Evolutionary conservation across 495 filamentous ascomycete species (phyloP), one percentile per base, ranked within the genome.

Genomic region (Pseudomonodictys pantanalensis): DNA sequence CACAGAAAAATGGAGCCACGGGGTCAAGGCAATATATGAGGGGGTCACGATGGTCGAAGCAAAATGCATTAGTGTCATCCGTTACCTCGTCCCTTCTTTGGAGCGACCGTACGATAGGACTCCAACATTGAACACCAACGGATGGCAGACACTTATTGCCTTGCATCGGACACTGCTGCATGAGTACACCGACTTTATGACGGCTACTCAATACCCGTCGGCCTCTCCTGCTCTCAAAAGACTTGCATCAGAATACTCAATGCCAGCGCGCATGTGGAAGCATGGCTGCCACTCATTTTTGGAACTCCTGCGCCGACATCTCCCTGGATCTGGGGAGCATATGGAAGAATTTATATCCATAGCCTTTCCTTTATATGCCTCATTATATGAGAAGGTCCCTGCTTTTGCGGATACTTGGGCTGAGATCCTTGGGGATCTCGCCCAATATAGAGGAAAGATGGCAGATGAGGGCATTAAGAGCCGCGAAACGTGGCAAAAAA

Each of bases 141-240:
- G 89, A 58, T 90, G 85, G 86, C 83, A 87, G 58, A 81, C 81
- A 0, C 61, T 90, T 9, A 85, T 88, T 47, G 83, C 81, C 1
- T 64, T 89, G 2, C 89, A 92, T 65, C 74, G 82, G 9, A n/a
- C n/a, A n/a, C n/a, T n/a, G n/a, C n/a, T n/a, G n/a, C n/a, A n/a
- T n/a, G n/a, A n/a, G n/a, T n/a, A 86, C 85, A 85, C 90, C 51
- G 88, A 91, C 58, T 91, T 92, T 64, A 86, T 91, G 46, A 69
- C 90, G 2, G 87, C 87, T 0, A 84, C 83, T 0, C 86, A 90
- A 56, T 86, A 91, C 58, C 86, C 86, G 0, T 80, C 80, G 0
- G 84, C 86, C 0, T 81, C 73, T 45, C 73, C 74, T 0, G 77
- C 79, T 2, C 56, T 91, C 1, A 61, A 78, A 55, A 68, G 74